phyloP scores from a whole-genome alignment of 768 basidiomycete genomes.

The Suillus occidentalis region DNA sequence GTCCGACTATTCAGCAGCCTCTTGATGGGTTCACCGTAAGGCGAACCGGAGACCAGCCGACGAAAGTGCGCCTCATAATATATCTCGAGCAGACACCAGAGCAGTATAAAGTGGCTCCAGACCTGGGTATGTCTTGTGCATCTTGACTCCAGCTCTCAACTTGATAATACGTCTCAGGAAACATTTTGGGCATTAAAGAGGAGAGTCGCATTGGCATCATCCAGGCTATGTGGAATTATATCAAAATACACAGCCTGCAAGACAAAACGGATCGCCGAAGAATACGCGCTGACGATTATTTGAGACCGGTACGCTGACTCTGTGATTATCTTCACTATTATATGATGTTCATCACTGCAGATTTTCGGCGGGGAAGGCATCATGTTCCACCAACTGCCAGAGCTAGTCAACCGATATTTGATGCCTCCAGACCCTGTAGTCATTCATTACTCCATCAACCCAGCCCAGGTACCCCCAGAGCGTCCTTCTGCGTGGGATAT shows the following conservation, averaged over 20 bases:
- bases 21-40: constrained; percentile 87
- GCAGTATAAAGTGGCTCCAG: constrained; percentile 75
- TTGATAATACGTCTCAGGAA: constrained; percentile 38
- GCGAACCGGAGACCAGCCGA: constrained; percentile 75
- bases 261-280: constrained; percentile 77
- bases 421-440: constrained; percentile 76
- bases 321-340: background rate
- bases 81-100: constrained; percentile 87
- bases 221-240: constrained; percentile 88
- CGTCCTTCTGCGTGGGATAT: constrained; percentile 81
- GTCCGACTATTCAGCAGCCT: constrained; percentile 52
- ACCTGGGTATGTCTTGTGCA: constrained; percentile 53
- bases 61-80: constrained; percentile 80
- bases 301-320: constrained; percentile 52
- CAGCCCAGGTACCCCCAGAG: constrained; percentile 60
- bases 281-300: constrained; percentile 66
- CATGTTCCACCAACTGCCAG: constrained; percentile 78
- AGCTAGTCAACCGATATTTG: constrained; percentile 80
- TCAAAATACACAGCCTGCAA: constrained; percentile 80
- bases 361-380: constrained; percentile 72
- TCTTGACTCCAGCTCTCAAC: background rate
- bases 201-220: constrained; percentile 81
- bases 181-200: constrained; percentile 77
- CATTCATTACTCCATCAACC: constrained; percentile 75
- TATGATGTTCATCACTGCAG: constrained; percentile 33